Conservation (phyloP, 148 eudicot species). For the Chenopodium berlandieri region DNA sequence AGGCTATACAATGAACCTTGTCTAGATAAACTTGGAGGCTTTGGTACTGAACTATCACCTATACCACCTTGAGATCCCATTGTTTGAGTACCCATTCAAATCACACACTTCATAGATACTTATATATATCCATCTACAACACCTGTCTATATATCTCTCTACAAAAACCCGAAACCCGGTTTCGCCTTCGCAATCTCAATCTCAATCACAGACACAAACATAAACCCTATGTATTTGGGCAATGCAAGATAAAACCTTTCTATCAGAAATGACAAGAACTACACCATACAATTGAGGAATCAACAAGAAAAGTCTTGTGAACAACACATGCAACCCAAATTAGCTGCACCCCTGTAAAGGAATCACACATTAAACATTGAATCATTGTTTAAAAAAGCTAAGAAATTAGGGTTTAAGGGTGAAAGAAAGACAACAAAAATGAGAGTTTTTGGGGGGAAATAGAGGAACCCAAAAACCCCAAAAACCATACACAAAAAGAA, state of each 20-base stretch:
- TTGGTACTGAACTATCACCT: constrained; percentile 41
- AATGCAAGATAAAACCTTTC: constrained; percentile 27
- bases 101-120: constrained; percentile 14
- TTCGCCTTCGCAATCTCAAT: not conserved
- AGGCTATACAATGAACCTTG: constrained; percentile 85
- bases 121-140: constrained; percentile 20
- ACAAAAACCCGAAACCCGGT: not conserved
- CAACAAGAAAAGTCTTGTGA: constrained; percentile 17
- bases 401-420: constrained; percentile 14
- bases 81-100: constrained; percentile 64
- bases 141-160: constrained; percentile 5
- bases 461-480: constrained; percentile 7
- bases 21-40: constrained; percentile 44
- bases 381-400: constrained; percentile 7
- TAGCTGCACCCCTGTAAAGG: constrained; percentile 26
- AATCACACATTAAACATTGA: constrained; percentile 29
- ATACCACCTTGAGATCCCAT: constrained; percentile 84
- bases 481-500: not conserved
- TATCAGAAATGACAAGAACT: constrained; percentile 16
- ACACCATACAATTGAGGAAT: constrained; percentile 20
- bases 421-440: not conserved
- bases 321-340: constrained; percentile 33
- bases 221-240: constrained; percentile 1
- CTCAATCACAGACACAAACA: constrained; percentile 20
- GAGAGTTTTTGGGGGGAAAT: not conserved